Evolutionary conservation across 352 stramenopile species (phyloP).

Genomic region (Globisporangium spiculum): DNA sequence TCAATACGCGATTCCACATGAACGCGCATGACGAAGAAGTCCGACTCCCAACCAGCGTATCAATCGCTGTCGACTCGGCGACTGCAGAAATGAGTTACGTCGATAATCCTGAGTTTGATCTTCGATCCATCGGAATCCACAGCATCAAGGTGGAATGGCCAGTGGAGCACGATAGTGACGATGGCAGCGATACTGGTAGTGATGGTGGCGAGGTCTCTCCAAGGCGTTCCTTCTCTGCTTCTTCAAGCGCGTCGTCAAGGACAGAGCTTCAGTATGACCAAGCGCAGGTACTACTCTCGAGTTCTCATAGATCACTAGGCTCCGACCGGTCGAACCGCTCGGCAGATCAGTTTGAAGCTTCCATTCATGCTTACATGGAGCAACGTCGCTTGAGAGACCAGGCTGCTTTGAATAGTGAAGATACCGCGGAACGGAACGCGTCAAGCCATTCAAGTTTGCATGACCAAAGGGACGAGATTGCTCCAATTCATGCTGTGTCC

Average conservation of each 20-base stretch:
- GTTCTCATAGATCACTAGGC: neutral
- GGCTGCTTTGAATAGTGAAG: neutral
- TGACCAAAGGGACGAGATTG: neutral
- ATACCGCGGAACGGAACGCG: neutral
- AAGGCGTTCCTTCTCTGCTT: neutral
- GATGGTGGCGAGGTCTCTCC: neutral
- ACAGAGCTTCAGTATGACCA: neutral
- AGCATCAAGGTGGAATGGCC: slow-evolving; percentile 47
- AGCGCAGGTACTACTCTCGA: neutral
- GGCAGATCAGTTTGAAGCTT: slow-evolving; percentile 5
- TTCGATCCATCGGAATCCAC: slow-evolving; percentile 52
- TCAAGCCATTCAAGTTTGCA: neutral
- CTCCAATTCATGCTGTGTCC: neutral
- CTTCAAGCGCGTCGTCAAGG: slow-evolving; percentile 5
- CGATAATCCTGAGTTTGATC: slow-evolving; percentile 21
- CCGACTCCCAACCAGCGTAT: neutral
- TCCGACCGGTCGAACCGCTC: neutral
- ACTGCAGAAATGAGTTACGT: neutral
- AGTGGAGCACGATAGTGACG: neutral
- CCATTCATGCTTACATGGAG: slow-evolving; percentile 14
- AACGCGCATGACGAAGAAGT: slow-evolving; percentile 9
- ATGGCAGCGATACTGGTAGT: neutral
- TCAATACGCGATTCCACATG: neutral
- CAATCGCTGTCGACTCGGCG: neutral
- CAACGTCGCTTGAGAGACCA: slow-evolving; percentile 8